Evolutionary conservation across 148 eudicot genomes (phyloP), one percentile per base, ranked within the genome.

Genomic region (Euryodendron excelsum): DNA sequence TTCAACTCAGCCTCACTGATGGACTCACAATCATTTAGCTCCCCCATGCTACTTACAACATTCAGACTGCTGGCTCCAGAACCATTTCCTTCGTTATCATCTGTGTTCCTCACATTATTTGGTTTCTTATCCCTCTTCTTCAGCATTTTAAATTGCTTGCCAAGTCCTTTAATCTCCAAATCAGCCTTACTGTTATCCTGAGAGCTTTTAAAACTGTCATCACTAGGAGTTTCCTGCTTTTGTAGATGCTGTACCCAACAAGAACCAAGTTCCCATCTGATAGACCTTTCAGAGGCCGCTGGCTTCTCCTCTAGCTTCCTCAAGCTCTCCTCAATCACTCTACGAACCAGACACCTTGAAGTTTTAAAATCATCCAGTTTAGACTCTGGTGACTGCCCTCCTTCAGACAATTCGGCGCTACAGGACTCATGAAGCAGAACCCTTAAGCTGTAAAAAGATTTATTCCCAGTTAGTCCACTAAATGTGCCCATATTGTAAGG

Each of bases 261-360:
- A 65, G 99, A 96, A 87, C 94, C 95, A 59, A 96, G 94, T 84
- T 96, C 99, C 99, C 99, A 96, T 88, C 99, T 92, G 55, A 96
- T 84, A 78, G 84, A 76, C 30, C 79, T 77, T 81, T 85, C 84
- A 39, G 75, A 69, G 41, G 71, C 83, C 25, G 76, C 82, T 70
- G 81, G 79, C 72, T 81, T 83, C 75, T 86, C 88, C 69, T 88
- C 87, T 69, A 96, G 82, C 77, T 82, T 85, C 67, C 72, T 79
- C 84, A 92, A 78, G 80, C 99, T 89, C 68, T 92, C 91, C 73
- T 84, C 81, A 47, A 93, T 82, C 79, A 93, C 90, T 77, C 74
- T 83, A 23, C 65, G 78, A 67, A 88, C 83, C 60, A 84, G 84
- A 77, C 73, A 77, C 84, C 90, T 86, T 13, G 87, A 84, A 80